Evolutionary conservation across 257 asterid genomes (phyloP).

Genomic region (Osmanthus fragrans): DNA sequence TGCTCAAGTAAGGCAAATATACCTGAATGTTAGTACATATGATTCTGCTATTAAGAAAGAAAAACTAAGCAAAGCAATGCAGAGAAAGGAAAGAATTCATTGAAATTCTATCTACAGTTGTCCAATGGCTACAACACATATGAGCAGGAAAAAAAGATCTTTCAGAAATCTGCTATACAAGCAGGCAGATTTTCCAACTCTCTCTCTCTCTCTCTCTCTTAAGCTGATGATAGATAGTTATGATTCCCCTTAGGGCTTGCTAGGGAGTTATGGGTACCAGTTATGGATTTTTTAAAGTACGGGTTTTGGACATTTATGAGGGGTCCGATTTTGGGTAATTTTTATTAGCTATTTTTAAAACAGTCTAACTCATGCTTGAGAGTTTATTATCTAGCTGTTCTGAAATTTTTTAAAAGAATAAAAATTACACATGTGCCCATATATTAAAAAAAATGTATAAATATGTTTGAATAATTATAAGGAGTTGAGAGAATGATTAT

Average conservation of each 20-base stretch:
- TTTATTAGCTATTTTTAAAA: no score
- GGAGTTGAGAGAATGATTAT: no score
- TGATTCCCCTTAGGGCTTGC: not conserved
- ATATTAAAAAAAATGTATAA: no score
- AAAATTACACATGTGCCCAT: no score
- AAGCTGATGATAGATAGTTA: not conserved
- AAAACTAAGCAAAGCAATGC: not conserved
- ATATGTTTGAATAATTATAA: no score
- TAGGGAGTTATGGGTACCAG: no score
- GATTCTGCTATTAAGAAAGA: not conserved
- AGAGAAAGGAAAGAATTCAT: not conserved
- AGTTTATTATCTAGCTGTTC: no score
- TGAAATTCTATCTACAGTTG: not conserved
- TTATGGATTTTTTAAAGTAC: no score
- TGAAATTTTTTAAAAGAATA: no score
- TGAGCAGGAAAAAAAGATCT: not conserved
- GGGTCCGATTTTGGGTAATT: no score
- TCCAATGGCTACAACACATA: not conserved
- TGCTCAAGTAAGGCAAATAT: conserved; percentile 72
- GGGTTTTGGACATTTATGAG: no score
- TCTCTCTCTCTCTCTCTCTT: not conserved
- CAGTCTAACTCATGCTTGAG: no score
- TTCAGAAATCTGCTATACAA: not conserved
- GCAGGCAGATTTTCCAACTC: not conserved
- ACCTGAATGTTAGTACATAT: not conserved